Evolutionary conservation across 2,329 filamentous ascomycete genomes (phyloP), one percentile per base, ranked within the genome.

Genomic region (Elsinoe arachidis): DNA sequence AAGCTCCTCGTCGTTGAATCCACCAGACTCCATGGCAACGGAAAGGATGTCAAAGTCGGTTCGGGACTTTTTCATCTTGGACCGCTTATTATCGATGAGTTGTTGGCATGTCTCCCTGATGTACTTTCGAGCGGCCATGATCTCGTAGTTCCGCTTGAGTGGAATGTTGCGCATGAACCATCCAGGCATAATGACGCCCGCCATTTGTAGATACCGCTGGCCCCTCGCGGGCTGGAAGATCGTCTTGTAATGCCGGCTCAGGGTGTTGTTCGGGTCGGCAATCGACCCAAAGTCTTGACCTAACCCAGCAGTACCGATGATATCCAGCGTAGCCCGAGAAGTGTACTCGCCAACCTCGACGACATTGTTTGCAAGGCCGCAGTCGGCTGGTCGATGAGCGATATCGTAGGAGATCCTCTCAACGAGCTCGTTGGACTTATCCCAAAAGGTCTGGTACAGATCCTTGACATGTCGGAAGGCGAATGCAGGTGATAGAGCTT

Each of bases 1-100:
- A n/a, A 95, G 80, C 60, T 89, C 83, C 51, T 90, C 86, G 61
- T 93, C 88, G 11, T 74, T 80, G 71, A 95, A 93, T 5, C 78
- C 82, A 47, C 87, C 87, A 38, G 84, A 89, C 67, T 85, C 80
- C 49, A 95, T 75, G 14, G 90, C 90, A 0, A 92, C 86, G 1
- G 86, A 89, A 34, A 95, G 76, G 58, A 96, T 93, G 69, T 95
- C 90, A 6, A 81, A 70, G 46, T 84, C 83, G 1, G 72, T 72
- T 21, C 72, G 70, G 59, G 79, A 74, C 33, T 74, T 72, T 56
- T 74, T 70, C 19, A 85, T 66, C 47, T 77, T 76, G 4, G 72
- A 76, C 65, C 85, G 84, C 75, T 95, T 95, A 60, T 84, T 76
- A 1, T 73, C 73, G 63, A 96, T 85, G 34, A 96, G 76, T 44